Evolutionary conservation across 805 yeast species (phyloP).

Genomic region (Saccharomycopsis fermentans): DNA sequence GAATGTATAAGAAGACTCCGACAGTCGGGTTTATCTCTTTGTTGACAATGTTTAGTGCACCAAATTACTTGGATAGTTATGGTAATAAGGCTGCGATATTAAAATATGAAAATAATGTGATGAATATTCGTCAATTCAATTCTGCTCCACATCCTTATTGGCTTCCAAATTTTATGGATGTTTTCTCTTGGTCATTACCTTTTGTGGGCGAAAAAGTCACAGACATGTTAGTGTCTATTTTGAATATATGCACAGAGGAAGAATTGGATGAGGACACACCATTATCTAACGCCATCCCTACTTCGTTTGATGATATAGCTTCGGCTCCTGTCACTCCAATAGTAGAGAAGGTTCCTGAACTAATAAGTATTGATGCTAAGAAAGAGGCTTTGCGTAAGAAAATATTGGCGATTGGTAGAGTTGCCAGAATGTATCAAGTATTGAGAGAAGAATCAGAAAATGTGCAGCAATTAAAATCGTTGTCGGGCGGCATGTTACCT

Average conservation of each 20-base stretch:
- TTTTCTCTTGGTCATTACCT: constrained; percentile 94
- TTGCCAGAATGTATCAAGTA: constrained; percentile 83
- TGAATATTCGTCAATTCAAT: constrained; percentile 94
- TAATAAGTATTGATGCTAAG: constrained; percentile 24
- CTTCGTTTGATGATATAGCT: constrained; percentile 23
- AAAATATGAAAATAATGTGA: constrained; percentile 81
- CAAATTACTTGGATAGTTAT: constrained; percentile 85
- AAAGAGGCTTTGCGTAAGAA: constrained; percentile 66
- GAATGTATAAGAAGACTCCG: constrained; percentile 82
- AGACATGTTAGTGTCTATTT: constrained; percentile 80
- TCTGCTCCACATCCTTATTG: constrained; percentile 92
- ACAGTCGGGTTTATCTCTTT: constrained; percentile 83
- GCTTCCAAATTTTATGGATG: constrained; percentile 95
- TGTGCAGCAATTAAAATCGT: constrained; percentile 66
- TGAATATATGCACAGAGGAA: constrained; percentile 92
- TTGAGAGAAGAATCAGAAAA: constrained; percentile 82
- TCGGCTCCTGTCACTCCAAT: constrained; percentile 9
- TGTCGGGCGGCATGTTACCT: constrained; percentile 72
- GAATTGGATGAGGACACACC: constrained; percentile 74
- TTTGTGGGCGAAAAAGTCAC: constrained; percentile 95
- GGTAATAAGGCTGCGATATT: constrained; percentile 92
- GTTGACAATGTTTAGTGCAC: constrained; percentile 89
- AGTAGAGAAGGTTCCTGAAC: constrained; percentile 15
- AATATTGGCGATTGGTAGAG: constrained; percentile 92
- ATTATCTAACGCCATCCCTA: constrained; percentile 33